Conservation (phyloP, 345 rosid genomes). For the Kandelia obovata region DNA sequence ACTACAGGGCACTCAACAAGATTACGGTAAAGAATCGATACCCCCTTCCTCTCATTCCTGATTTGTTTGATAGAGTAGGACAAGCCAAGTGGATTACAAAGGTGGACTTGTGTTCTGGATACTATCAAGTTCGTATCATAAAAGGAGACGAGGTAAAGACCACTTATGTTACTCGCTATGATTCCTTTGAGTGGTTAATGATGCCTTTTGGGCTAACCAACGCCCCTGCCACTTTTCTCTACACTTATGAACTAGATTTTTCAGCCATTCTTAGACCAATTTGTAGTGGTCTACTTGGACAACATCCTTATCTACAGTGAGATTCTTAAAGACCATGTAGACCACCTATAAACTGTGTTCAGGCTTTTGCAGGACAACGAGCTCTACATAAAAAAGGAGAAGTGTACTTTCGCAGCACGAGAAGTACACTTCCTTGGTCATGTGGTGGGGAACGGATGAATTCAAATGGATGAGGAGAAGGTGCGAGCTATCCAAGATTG, state of each 20-base stretch:
- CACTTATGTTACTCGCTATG: no score
- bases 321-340: neutral
- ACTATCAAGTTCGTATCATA: no score
- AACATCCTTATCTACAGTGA: neutral
- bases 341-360: neutral
- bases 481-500: neutral
- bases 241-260: neutral
- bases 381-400: neutral
- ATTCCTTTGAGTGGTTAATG: no score
- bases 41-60: no score
- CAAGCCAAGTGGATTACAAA: no score
- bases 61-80: no score
- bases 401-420: neutral
- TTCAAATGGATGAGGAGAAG: neutral
- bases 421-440: neutral
- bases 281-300: neutral
- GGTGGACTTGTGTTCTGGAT: no score
- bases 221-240: neutral
- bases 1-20: no score
- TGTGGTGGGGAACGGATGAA: neutral
- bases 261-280: neutral
- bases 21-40: no score
- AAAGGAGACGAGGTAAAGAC: no score
- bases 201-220: neutral
- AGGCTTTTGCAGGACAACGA: neutral